Base-by-base conservation (phyloP, 2,329 filamentous ascomycete genomes). In the Dothiorella sarmentorum region DNA sequence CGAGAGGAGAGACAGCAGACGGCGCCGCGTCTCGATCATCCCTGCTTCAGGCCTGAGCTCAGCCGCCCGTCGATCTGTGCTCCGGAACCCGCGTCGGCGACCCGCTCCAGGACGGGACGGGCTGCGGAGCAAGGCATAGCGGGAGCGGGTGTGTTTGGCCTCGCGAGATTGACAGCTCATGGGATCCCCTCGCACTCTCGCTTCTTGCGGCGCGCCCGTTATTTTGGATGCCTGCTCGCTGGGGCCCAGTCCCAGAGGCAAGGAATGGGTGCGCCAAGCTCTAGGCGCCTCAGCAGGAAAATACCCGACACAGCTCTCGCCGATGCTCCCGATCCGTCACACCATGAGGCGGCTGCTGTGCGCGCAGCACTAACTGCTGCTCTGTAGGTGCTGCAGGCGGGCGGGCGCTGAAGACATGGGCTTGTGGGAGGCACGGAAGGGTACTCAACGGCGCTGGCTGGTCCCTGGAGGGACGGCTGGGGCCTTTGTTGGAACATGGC, bases 1-100 rank as follows among this genome's bases (percentile, higher is more conserved):
- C 47, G 47, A 52, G 47, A 24, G 47, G 47, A 52, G 47, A 52
- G 47, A 52, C 47, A 52, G 18, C 47, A 52, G 47, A 52, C 31
- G 26, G 49, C 49, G 49, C 49, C 49, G 35, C 49, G 49, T 53
- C 49, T 38, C 49, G 33, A 29, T 7, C 49, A 53, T 27, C 49
- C 47, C 47, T 52, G 47, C 31, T 52, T 37, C 22, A 18, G 33
- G 47, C n/a, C 47, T 38, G 47, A 38, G 47, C 47, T 27, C 31
- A 26, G 47, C 47, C 47, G 47, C 31, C 15, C 7, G 4, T 20
- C 47, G 47, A 31, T 15, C 47, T 38, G 47, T 53, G 49, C 49
- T 22, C 24, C 47, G 47, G 31, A 38, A 38, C 37, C 33, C 40
- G 40, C 40, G 40, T 26, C 40, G 40, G 40, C 40, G 40, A 43